phyloP scores from a whole-genome alignment of 23 red algal species.

The Gracilariopsis chorda region DNA sequence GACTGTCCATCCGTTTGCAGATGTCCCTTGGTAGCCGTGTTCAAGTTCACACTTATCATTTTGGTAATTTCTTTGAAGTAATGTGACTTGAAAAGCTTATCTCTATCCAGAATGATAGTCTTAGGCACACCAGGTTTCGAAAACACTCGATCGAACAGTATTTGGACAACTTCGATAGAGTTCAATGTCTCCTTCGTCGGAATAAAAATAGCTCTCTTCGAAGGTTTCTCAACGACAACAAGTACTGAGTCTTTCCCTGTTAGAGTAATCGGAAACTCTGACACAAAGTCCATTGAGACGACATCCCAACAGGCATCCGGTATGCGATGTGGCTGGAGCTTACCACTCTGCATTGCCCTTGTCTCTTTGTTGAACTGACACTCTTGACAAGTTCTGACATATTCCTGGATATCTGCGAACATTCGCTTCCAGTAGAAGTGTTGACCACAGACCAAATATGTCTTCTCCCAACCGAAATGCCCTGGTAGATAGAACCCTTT shows the following conservation, averaged over 20 bases:
- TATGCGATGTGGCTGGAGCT: neutral
- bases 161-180: neutral
- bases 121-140: slow-evolving; percentile 26
- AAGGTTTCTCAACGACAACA: slow-evolving; percentile 11
- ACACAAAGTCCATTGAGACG: neutral
- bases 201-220: neutral
- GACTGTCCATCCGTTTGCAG: slow-evolving; percentile 4
- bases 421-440: neutral
- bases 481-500: too few species aligned
- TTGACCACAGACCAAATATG: neutral
- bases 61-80: slow-evolving; percentile 5
- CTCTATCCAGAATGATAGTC: slow-evolving; percentile 2
- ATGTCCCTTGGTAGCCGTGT: neutral
- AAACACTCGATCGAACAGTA: neutral
- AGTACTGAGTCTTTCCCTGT: neutral
- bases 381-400: neutral
- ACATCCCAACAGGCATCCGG: neutral
- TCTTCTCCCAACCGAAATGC: too few species aligned
- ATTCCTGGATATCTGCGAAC: neutral
- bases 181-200: neutral
- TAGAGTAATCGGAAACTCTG: neutral
- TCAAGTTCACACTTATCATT: slow-evolving; percentile 6
- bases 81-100: neutral
- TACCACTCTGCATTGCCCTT: neutral
- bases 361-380: neutral